Conservation (phyloP, 805 yeast genomes). For the Candida golubevii region DNA sequence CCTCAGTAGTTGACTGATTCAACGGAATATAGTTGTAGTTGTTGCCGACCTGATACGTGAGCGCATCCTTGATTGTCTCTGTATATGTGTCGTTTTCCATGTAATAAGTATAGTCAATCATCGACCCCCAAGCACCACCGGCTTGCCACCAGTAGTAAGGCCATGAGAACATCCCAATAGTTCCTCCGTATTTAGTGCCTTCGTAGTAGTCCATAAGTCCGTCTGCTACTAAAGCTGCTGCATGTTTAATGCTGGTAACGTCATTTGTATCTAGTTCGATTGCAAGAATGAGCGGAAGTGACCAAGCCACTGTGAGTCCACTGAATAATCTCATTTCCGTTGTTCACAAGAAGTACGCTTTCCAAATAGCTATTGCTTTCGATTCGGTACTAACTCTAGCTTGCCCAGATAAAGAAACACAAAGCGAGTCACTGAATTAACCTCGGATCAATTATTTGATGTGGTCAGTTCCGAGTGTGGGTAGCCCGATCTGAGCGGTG, state of each 20-base stretch:
- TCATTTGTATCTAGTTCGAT: constrained; percentile 36
- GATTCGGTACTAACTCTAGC: too few relatives aligned
- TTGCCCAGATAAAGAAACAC: too few relatives aligned
- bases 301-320: too few relatives aligned
- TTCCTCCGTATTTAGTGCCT: constrained; percentile 64
- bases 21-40: constrained; percentile 78
- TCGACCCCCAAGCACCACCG: constrained; percentile 89
- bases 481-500: too few relatives aligned
- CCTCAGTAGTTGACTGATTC: constrained; percentile 88
- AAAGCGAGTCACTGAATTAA: too few relatives aligned
- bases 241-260: constrained; percentile 46
- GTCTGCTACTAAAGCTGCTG: constrained; percentile 54
- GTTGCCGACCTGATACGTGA: constrained; percentile 62
- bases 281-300: constrained; percentile 7
- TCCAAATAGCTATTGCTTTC: too few relatives aligned
- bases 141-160: constrained; percentile 99
- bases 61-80: constrained; percentile 52
- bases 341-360: too few relatives aligned
- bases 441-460: too few relatives aligned
- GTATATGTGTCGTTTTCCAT: constrained; percentile 69
- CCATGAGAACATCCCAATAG: constrained; percentile 78
- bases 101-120: constrained; percentile 73
- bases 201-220: constrained; percentile 83
- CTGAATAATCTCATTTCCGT: too few relatives aligned
- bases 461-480: too few relatives aligned